Evolutionary conservation across 805 yeast genomes (phyloP).

Genomic region (Debaryomyces prosopidis): DNA sequence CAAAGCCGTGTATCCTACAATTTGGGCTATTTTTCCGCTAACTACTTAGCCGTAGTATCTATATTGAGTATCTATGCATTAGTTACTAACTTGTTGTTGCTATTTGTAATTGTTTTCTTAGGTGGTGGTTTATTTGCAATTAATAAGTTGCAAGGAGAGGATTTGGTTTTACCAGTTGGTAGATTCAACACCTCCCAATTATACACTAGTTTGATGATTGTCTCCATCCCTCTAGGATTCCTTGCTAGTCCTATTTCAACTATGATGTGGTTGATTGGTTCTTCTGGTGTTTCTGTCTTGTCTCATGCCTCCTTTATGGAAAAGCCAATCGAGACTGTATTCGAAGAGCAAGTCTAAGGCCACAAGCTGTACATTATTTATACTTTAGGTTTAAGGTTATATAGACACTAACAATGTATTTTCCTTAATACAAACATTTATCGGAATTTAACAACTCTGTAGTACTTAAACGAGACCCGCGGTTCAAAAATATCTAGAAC

Average conservation of each 20-base stretch:
- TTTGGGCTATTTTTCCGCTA: slow-evolving; percentile 82
- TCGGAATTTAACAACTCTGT: too few relatives aligned
- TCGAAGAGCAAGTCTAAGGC: slow-evolving; percentile 68
- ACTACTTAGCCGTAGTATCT: slow-evolving; percentile 74
- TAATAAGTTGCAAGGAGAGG: slow-evolving; percentile 76
- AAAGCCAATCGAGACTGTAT: slow-evolving; percentile 93
- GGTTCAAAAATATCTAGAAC: too few relatives aligned
- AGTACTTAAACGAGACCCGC: too few relatives aligned
- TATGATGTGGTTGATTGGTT: slow-evolving; percentile 87
- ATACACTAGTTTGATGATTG: slow-evolving; percentile 76
- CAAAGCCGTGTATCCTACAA: slow-evolving; percentile 89
- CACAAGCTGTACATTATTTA: slow-evolving; percentile 1
- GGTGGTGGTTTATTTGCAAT: slow-evolving; percentile 78
- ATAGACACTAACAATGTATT: too few relatives aligned
- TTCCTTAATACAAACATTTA: too few relatives aligned
- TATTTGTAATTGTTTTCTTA: slow-evolving; percentile 77
- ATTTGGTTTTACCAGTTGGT: slow-evolving; percentile 73
- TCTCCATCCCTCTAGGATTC: slow-evolving; percentile 79
- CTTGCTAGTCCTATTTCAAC: slow-evolving; percentile 89
- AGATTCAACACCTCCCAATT: slow-evolving; percentile 74
- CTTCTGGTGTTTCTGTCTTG: slow-evolving; percentile 73
- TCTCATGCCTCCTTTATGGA: slow-evolving; percentile 91
- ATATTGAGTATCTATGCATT: slow-evolving; percentile 80
- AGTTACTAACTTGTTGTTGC: slow-evolving; percentile 77
- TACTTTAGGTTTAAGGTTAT: too few relatives aligned